Evolutionary conservation across 495 filamentous ascomycete genomes (phyloP), one percentile per base, ranked within the genome.

Genomic region (Lophium mytilinum): DNA sequence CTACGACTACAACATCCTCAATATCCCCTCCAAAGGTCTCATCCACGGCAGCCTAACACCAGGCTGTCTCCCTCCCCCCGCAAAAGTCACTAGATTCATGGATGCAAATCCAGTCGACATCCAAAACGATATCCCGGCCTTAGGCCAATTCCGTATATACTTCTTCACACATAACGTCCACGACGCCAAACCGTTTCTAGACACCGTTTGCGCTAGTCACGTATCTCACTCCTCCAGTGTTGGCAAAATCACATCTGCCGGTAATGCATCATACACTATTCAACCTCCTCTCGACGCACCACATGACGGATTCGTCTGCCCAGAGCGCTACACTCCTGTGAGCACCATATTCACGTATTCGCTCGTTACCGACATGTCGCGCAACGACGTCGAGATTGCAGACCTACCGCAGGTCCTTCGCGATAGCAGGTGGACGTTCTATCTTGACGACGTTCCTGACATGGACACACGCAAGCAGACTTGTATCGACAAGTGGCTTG

Each of bases 81-180:
- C 80, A 17, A 82, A 79, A 65, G 84, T 83, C 8, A 84, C 81
- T 0, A 73, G 84, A 14, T 88, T 82, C 60, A 73, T 87, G 47
- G 85, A 87, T 61, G 78, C 82, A 5, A 89, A 88, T 56, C 83
- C 84, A 0, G 80, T 89, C 19, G 80, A 87, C 56, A 72, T 88
- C 24, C 83, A 88, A 62, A 77, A 86, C 4, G 84, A 87, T 62
- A 83, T 87, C n/a, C 83, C 85, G 1, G 73, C 84, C 58, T 66
- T 86, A 5, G 78, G 84, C 10, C 85, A 88, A 59, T 88, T 88
- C 71, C 75, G 82, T 18, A 74, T 87, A 19, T 87, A 82, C 66
- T 75, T 87, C 52, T 76, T 88, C 46, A 76, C 80, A 11, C 78
- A 77, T 42, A 73, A 84, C 58, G 72, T 84, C 15, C 68, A 72